Base-by-base conservation (phyloP, 202 grass and related monocot species). In the Carex sylvatica region DNA sequence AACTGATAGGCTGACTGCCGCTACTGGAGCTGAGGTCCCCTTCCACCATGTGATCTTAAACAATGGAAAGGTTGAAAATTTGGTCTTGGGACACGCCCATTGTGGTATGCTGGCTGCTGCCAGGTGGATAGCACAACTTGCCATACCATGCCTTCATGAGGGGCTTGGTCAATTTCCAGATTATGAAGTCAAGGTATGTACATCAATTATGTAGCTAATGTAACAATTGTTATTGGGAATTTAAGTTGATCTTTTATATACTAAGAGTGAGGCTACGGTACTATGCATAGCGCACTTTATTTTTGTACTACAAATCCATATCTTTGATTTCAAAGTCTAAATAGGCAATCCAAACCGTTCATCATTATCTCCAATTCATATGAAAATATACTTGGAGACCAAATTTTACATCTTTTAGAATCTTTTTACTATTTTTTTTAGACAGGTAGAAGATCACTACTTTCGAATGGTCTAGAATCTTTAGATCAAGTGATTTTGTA, bases 71-170 rank as follows among this genome's bases (percentile, higher is more conserved):
- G 88, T 95, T 80, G 80, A 61, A 74, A 90, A 86, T 74, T 84
- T 91, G 78, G 78, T 93, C 69, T 84, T 91, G 88, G 95, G 95
- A 51, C 91, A 90, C 84, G 95, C 92, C 66, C 95, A 98, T 71
- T 95, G 86, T 91, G 95, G 95, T 79, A 95, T 98, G 90, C 79
- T 91, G 70, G 89, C 83, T 68, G 92, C 92, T 87, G 95, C 95
- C 85, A 92, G 88, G 79, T 98, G 95, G 92, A 93, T 95, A 7
- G 75, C 90, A 70, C 83, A 87, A 80, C 70, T 88, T 83, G 69
- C 35, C 6, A 90, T 85, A 55, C 92, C 84, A 5, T 86, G 61
- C 83, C 90, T 98, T 16, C 87, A 82, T 2, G 84, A 53, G 19
- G 85, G 80, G 85, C 69, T 98, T 53, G 53, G 58, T 67, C 67